Conservation (phyloP, 1,139 yeast genomes). For the Zhuliangozyma parablackwelliae region DNA sequence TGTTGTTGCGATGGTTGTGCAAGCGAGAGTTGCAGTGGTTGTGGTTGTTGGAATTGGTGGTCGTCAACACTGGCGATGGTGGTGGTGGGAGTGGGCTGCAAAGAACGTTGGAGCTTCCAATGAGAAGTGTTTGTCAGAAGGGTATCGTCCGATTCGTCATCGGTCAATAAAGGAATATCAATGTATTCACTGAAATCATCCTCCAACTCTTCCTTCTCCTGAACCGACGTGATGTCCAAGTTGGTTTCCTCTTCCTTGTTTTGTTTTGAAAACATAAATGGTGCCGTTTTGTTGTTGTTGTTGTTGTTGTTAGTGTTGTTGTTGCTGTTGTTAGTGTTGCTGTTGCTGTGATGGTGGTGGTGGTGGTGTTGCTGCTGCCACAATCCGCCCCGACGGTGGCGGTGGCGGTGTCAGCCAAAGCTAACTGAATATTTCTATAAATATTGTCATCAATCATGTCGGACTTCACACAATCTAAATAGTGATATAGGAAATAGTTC, state of each 20-base stretch:
- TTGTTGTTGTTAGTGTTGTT: too few species aligned
- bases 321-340: too few species aligned
- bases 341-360: too few species aligned
- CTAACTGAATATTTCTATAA: slow-evolving; percentile 6
- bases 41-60: background rate
- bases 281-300: too few species aligned
- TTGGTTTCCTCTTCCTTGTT: background rate
- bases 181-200: slow-evolving; percentile 10
- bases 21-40: too few species aligned
- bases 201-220: slow-evolving; percentile 9
- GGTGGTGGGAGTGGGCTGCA: slow-evolving; percentile 6
- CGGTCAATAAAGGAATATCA: slow-evolving; percentile 10
- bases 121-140: slow-evolving; percentile 7
- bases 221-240: slow-evolving; percentile 12
- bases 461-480: slow-evolving; percentile 9
- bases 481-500: slow-evolving; percentile 9
- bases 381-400: slow-evolving; percentile 1
- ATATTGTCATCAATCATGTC: slow-evolving; percentile 14
- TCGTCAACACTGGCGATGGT: background rate
- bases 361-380: slow-evolving; percentile 1
- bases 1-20: too few species aligned
- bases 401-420: background rate
- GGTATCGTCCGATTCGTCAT: slow-evolving; percentile 9
- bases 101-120: slow-evolving; percentile 1
- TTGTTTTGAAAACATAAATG: too few species aligned